A percentile compares a stretch with the other conserved stretches of the same genome.
Conservation (phyloP, 2,329 filamentous ascomycete genomes). For the Ploettnerulaceae sp. region DNA sequence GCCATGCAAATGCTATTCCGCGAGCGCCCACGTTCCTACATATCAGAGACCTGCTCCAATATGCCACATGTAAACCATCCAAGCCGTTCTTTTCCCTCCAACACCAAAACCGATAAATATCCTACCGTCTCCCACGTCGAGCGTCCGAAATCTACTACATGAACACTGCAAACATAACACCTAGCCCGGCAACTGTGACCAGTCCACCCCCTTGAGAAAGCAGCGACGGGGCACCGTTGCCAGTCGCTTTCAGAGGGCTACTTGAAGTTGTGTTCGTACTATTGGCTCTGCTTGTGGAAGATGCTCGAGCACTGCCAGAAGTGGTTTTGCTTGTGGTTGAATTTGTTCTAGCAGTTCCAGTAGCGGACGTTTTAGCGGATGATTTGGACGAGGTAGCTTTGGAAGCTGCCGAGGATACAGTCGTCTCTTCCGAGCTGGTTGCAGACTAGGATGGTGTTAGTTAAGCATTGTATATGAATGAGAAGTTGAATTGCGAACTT, state of each 20-base stretch:
- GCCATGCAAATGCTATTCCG: not conserved
- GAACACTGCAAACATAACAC: constrained; percentile 32
- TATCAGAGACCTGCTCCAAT: constrained; percentile 2
- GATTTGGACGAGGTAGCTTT: constrained; percentile 11
- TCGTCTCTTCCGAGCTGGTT: not conserved
- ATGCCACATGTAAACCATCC: not conserved
- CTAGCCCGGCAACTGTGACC: constrained; percentile 29
- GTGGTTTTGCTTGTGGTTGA: constrained; percentile 1
- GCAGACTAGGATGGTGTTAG: constrained; percentile 6
- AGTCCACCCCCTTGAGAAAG: constrained; percentile 28
- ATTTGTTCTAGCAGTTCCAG: constrained; percentile 10
- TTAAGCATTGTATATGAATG: not conserved
- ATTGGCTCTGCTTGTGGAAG: constrained; percentile 35
- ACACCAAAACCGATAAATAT: not conserved
- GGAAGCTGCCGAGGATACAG: constrained; percentile 14
- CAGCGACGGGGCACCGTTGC: constrained; percentile 21
- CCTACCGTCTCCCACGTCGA: not conserved
- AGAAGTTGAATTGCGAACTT: constrained; percentile 3
- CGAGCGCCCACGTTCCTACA: not conserved
- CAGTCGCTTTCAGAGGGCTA: constrained; percentile 14
- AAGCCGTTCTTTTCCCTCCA: not conserved
- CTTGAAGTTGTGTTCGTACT: constrained; percentile 24
- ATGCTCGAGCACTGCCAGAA: not conserved
- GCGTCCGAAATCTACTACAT: constrained; percentile 20
- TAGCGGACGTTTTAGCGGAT: constrained; percentile 8